Base-by-base conservation (phyloP, 148 eudicot genomes). In the Rhododendron williamsianum region DNA sequence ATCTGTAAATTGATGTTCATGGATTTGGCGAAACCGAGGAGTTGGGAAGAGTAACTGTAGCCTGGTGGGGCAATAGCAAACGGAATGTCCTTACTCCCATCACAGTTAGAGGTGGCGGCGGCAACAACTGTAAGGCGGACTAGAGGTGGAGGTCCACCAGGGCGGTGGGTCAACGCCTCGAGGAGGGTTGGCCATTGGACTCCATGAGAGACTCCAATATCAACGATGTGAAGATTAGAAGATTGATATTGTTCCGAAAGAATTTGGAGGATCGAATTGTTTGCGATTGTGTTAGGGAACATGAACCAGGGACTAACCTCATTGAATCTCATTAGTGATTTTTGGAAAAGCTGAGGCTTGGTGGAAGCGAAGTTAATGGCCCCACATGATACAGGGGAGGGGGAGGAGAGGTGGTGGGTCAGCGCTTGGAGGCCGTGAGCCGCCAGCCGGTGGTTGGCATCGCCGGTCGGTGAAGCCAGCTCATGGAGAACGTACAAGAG, bases 131-230 rank as follows among this genome's bases (percentile, higher is more conserved):
- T 92, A 16, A 92, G 91, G 38, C 92, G 92, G 84, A 92, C 92
- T 58, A 87, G 79, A 0, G 92, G 90, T 6, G 93, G 93, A 56
- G 93, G 91, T 8, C 93, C 93, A 0, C 91, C 92, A 7, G 90
- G 81, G 2, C 89, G 89, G 49, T 86, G 87, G 9, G 90, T 83
- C 85, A 92, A 60, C 8, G 89, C 92, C 65, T 88, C 93, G 7
- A 92, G 81, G 12, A 92, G 90, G 0, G 88, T 92, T 4, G 93
- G 93, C 93, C 93, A 92, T 73, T 92, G 93, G 35, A 89, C 86
- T 12, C 93, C 92, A 63, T 92, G 93, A 49, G 92, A 92, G 49
- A 92, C 92, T 65, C 93, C 93, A 35, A 92, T 90, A 76, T 92
- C 92, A 19, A 92, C 63, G 63, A 90, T 92, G 85, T 92, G 93